Conservation (phyloP, 2,329 filamentous ascomycete genomes). For the Aspergillus persii region DNA sequence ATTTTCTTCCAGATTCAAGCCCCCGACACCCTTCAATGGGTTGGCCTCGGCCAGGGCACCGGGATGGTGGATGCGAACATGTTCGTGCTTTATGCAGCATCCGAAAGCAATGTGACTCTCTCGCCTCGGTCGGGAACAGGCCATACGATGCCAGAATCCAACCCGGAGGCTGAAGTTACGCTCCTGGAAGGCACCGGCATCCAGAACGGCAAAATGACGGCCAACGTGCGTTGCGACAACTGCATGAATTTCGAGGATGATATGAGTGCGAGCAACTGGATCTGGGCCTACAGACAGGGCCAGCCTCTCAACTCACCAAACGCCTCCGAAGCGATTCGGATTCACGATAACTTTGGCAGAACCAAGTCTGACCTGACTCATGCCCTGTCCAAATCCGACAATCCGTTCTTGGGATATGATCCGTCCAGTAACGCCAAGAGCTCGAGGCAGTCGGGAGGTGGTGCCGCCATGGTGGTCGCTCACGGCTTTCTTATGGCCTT, state of each 20-base stretch:
- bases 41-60: constrained; percentile 57
- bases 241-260: constrained; percentile 25
- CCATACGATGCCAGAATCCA: constrained; percentile 50
- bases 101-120: constrained; percentile 57
- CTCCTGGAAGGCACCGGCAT: constrained; percentile 61
- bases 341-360: constrained; percentile 23
- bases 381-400: constrained; percentile 15
- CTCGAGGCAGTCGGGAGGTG: background rate
- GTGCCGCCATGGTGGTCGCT: constrained; percentile 4
- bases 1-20: constrained; percentile 61
- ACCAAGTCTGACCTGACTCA: constrained; percentile 21
- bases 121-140: constrained; percentile 54
- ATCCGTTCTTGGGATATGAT: constrained; percentile 19
- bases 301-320: constrained; percentile 20
- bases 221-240: constrained; percentile 51
- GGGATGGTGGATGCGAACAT: constrained; percentile 59
- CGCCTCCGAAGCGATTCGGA: constrained; percentile 12
- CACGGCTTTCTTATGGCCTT: constrained; percentile 24
- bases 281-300: constrained; percentile 27
- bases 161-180: constrained; percentile 45
- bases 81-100: constrained; percentile 60
- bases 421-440: constrained; percentile 4
- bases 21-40: constrained; percentile 44
- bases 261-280: constrained; percentile 21
- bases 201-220: constrained; percentile 52